Percentiles rank a stretch among this genome's conserved stretches.
These are phyloP conservation scores for Annulohypoxylon truncatum DNA, from an alignment of 2,329 filamentous ascomycete species.

Conservation along the genomic window DNA sequence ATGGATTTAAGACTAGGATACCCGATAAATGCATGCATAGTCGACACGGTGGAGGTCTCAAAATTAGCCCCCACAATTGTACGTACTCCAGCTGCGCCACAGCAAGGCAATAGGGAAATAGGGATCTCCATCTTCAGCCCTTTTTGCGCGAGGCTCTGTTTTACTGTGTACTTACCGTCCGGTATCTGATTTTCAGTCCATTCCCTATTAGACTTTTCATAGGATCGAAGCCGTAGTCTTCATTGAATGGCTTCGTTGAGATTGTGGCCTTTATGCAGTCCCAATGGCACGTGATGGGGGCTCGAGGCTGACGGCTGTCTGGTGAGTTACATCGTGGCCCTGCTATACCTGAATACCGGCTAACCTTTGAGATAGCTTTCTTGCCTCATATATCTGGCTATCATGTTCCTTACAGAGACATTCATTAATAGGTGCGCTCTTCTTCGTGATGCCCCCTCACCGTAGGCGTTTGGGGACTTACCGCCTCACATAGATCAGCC, in stretches of 20 bases:
- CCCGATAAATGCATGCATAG: slow-evolving; percentile 2
- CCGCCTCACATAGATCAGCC: slow-evolving; percentile 56
- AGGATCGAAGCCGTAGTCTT: slow-evolving; percentile 2
- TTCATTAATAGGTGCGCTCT: slow-evolving; percentile 59
- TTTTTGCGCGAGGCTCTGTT: slow-evolving; percentile 13
- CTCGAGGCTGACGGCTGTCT: slow-evolving; percentile 52
- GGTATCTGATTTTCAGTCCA: slow-evolving; percentile 16
- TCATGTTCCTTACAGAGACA: slow-evolving; percentile 60
- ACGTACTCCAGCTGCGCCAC: slow-evolving; percentile 31
- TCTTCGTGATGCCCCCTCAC: background rate
- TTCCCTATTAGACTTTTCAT: slow-evolving; percentile 23
- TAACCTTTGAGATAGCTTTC: slow-evolving; percentile 52
- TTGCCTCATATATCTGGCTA: slow-evolving; percentile 62
- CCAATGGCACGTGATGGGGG: slow-evolving; percentile 50
- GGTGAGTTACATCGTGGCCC: slow-evolving; percentile 46
- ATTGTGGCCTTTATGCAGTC: slow-evolving; percentile 34
- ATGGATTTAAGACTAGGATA: background rate
- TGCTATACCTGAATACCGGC: slow-evolving; percentile 10
- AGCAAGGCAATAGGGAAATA: slow-evolving; percentile 22
- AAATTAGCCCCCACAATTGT: background rate
- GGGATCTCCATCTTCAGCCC: slow-evolving; percentile 34
- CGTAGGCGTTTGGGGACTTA: slow-evolving; percentile 25
- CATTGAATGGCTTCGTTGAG: slow-evolving; percentile 35
- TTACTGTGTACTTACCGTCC: slow-evolving; percentile 13
- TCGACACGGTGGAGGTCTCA: background rate